Base-by-base conservation (phyloP, 768 basidiomycete genomes). In the Russula dissimulans region DNA sequence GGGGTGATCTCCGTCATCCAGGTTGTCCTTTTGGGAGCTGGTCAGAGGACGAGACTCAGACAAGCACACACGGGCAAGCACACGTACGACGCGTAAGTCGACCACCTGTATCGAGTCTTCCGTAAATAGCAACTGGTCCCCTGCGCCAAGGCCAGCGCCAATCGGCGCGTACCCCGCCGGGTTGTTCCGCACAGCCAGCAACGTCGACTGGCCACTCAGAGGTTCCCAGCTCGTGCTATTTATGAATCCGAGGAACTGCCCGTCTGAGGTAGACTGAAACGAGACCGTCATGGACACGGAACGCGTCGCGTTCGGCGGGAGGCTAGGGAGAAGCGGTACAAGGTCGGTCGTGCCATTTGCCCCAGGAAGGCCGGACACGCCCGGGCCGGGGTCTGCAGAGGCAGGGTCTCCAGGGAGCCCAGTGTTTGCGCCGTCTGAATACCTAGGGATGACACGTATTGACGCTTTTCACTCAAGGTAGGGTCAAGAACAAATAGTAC, bases 1-100 rank as follows among this genome's bases (percentile, higher is more conserved):
- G 1, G 64, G 60, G 10, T 58, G 63, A 32, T 64, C 63, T 31
- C 64, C 61, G 15, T 65, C 61, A 12, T 65, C 61, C 26, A 65
- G 44, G 46, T 59, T 65, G 18, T 62, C 45, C 61, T 62, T 39
- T 31, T 26, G 38, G 9, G 39, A 7, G 9, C 7, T 7, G 0
- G 15, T 47, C 15, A 43, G 15, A 38, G 11, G 17, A 15, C 5
- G 17, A 26, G n/a, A 26, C 22, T 26, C 22, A 2, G 22, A 11
- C 12, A 49, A 12, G 12, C 0, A 11, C 36, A n/a, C 17, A 47
- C 4, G 31, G 15, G 5, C 14, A 18, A n/a, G 36, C 26, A n/a
- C 18, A 54, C 36, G 32, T 29, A 59, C 56, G 10, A 65, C 42
- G 3, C 39, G 49, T 5, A 65, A n/a, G 18, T 65, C 64, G 26